These are phyloP conservation scores for Phaffia rhodozyma DNA, from an alignment of 1,284 basidiomycete species.

Conservation along the genomic window DNA sequence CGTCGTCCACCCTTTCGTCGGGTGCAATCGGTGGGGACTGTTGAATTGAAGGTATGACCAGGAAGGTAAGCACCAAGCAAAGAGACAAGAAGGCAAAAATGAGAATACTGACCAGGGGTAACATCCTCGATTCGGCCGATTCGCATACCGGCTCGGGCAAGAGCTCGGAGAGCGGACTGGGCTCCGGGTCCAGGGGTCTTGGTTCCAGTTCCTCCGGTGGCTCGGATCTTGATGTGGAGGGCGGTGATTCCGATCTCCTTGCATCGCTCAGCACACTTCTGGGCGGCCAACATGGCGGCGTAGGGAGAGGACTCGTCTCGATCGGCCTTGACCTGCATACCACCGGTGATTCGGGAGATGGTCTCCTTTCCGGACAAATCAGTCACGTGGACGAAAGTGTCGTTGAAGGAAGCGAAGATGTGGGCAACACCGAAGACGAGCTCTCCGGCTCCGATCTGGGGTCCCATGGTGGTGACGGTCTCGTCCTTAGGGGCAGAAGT, in stretches of 20 bases:
- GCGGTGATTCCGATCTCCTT: slow-evolving; percentile 90
- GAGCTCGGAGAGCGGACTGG: slow-evolving; percentile 93
- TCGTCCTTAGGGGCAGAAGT: slow-evolving; percentile 55
- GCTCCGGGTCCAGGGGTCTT: slow-evolving; percentile 98
- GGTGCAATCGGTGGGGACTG: slow-evolving; percentile 93
- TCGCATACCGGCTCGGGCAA: slow-evolving; percentile 96
- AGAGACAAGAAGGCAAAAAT: neutral
- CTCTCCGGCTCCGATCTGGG: slow-evolving; percentile 88
- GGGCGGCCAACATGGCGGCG: slow-evolving; percentile 98
- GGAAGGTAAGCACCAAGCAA: neutral
- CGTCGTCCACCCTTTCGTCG: slow-evolving; percentile 99
- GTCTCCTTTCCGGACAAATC: slow-evolving; percentile 99
- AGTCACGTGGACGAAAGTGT: slow-evolving; percentile 98
- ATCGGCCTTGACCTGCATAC: slow-evolving; percentile 99
- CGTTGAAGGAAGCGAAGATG: slow-evolving; percentile 98
- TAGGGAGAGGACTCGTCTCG: slow-evolving; percentile 99
- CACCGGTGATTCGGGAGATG: slow-evolving; percentile 96
- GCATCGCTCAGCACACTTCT: slow-evolving; percentile 92
- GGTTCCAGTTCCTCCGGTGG: slow-evolving; percentile 95
- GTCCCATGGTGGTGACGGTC: slow-evolving; percentile 73
- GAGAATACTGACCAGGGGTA: neutral
- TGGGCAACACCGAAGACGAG: slow-evolving; percentile 91
- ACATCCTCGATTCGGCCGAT: slow-evolving; percentile 90
- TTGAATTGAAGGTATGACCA: slow-evolving; percentile 56
- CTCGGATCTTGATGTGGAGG: slow-evolving; percentile 85